Evolutionary conservation across 2,329 filamentous ascomycete genomes (phyloP).

Genomic region (Penicillium sp.): DNA sequence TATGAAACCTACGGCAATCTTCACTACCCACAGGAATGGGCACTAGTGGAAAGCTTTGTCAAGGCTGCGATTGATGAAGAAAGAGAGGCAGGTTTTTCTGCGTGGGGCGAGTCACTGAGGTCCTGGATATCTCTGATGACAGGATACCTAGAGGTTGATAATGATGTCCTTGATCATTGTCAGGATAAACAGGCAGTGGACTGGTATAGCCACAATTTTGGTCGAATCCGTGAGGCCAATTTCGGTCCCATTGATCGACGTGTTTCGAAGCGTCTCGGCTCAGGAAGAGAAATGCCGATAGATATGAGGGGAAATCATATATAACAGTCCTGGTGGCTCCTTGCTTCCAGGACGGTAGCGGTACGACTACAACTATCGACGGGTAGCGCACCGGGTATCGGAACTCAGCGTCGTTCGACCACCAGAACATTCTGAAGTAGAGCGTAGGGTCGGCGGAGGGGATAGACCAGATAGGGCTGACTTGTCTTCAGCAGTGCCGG

Average conservation of each 20-base stretch:
- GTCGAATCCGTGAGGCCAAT: slow-evolving; percentile 23
- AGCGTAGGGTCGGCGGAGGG: too few species aligned
- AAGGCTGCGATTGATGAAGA: slow-evolving; percentile 27
- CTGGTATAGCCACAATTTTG: slow-evolving; percentile 31
- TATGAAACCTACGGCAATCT: slow-evolving; percentile 16
- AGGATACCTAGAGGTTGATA: slow-evolving; percentile 28
- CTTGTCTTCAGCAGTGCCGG: too few species aligned
- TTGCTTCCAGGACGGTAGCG: too few species aligned
- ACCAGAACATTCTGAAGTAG: too few species aligned
- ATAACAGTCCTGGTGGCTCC: too few species aligned
- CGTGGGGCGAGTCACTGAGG: slow-evolving; percentile 21
- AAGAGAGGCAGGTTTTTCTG: slow-evolving; percentile 12
- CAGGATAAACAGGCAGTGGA: slow-evolving; percentile 23
- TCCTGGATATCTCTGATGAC: slow-evolving; percentile 27
- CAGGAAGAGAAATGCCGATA: not conserved
- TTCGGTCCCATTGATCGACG: slow-evolving; percentile 21
- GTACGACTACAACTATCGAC: too few species aligned
- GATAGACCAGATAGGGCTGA: too few species aligned
- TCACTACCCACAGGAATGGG: slow-evolving; percentile 16
- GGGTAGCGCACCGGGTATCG: too few species aligned
- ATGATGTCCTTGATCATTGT: slow-evolving; percentile 28
- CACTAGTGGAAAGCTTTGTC: slow-evolving; percentile 23
- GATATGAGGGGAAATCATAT: not conserved
- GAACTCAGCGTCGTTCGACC: too few species aligned
- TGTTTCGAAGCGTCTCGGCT: slow-evolving; percentile 18